Base-by-base conservation (phyloP, 345 rosid genomes). In the Arabis hirsuta region DNA sequence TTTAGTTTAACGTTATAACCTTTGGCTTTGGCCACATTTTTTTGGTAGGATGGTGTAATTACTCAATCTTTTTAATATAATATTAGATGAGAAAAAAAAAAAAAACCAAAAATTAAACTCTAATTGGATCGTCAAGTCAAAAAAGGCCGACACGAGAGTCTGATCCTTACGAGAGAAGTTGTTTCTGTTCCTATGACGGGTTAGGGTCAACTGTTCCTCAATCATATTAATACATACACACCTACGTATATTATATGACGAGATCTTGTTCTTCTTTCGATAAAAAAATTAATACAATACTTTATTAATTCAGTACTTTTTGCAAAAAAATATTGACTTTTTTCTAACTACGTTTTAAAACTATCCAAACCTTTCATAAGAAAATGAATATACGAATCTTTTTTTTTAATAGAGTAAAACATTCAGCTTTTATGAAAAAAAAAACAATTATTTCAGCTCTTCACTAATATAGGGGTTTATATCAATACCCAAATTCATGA, bases 151-250 rank as follows among this genome's bases (percentile, higher is more conserved):
- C 69, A 57, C 11, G 31, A 36, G 41, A 38, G 53, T 26, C 27
- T 62, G 74, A 68, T 13, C 41, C 79, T 75, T 75, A 54, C 12
- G 58, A 69, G 43, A 11, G 59, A 62, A 75, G 79, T 39, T 62
- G 56, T 46, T 52, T 68, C 5, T 45, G 63, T 38, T 62, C 50
- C 14, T 5, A 27, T 36, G 69, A 62, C 51, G 29, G 55, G 50
- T 29, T 59, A 11, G 34, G 55, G 69, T 54, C 69, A 61, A 68
- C 16, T 53, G 39, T 36, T 74, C 41, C 19, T 31, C 32, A 51
- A 67, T 58, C 54, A 74, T 53, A 46, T 51, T 51, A 42, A 29
- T 66, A 26, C 45, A 7, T 19, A 39, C 61, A 65, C 54, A 65
- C 31, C 58, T 50, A 42, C 67, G 78, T 58, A 58, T 59, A 58